Evolutionary conservation across 495 filamentous ascomycete species (phyloP), one percentile per base, ranked within the genome.

Genomic region (Mytilinidion resinicola): DNA sequence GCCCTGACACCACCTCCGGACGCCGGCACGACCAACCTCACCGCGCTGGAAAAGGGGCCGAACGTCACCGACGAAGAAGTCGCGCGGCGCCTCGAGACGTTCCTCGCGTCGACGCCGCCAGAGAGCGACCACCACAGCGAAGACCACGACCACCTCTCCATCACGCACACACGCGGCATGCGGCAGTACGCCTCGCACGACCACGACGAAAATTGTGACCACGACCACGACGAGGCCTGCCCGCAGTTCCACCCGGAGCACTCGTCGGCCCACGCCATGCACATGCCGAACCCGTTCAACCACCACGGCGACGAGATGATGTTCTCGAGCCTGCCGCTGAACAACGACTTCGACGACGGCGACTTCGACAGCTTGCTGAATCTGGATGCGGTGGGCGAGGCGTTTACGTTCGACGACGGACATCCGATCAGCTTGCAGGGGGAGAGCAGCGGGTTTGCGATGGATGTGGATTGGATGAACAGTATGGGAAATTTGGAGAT

Each of bases 1-100:
- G 67, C 72, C 9, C 66, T 74, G 6, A 75, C 73, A 0, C 73
- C 73, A 20, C 73, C 73, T 1, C 73, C 73, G 3, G 73, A 75
- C 46, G 53, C 55, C 52, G 57, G 55, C 37, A 64, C 53, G 21
- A 66, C 63, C 8, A 62, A 51, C 48, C 51, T 66, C 51, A 17
- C 46, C 21, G 17, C 42, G 8, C 39, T 66, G 1, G 63, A 66
- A 34, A 62, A 66, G 11, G 14, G 39, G 17, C 9, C 14, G n/a
- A 47, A 50, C 38, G 55, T 72, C 0, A 58, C 70, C 14, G 72
- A 73, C 60, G 64, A 67, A 53, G 70, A 74, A 42, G 63, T 75
- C 37, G 68, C 67, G 20, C 61, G 59, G 12, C 55, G 63, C 5
- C 61, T 76, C 9, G 69, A 70, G 57, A 61, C 70, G 4, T 75